Conservation (phyloP, 768 basidiomycete species). For the Calocybe indica region DNA sequence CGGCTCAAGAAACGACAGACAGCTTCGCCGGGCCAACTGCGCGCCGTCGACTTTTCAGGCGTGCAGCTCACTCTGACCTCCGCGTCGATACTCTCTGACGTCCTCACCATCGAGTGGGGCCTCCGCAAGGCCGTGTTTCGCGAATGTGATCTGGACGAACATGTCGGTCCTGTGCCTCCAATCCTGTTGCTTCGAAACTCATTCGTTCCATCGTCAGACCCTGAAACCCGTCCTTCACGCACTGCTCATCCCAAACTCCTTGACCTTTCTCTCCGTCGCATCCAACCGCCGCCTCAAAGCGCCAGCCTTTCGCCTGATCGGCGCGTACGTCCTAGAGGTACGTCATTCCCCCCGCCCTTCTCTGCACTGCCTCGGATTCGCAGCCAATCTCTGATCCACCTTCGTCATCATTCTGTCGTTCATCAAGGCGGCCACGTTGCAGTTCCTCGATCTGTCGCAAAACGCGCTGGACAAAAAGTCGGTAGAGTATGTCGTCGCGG, state of each 20-base stretch:
- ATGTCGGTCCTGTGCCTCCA: constrained; percentile 36
- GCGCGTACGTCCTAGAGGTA: constrained; percentile 75
- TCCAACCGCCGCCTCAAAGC: constrained; percentile 80
- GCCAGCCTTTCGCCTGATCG: constrained; percentile 71
- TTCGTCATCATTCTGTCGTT: neutral
- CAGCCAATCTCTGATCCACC: neutral
- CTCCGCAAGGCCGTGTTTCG: constrained; percentile 79
- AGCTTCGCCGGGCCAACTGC: constrained; percentile 49
- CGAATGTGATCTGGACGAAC: constrained; percentile 83
- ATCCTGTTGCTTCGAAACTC: neutral
- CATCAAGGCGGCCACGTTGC: constrained; percentile 61
- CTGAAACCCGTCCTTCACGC: constrained; percentile 90
- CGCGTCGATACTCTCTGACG: constrained; percentile 82
- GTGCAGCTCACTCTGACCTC: constrained; percentile 64
- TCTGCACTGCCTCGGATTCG: neutral
- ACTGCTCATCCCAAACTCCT: constrained; percentile 72
- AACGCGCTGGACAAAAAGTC: constrained; percentile 80
- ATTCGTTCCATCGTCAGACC: constrained; percentile 34
- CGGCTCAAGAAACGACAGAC: constrained; percentile 26
- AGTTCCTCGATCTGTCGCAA: constrained; percentile 88
- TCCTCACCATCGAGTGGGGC: constrained; percentile 92
- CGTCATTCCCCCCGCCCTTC: neutral
- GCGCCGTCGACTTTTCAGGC: constrained; percentile 75
- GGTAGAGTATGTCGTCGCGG: constrained; percentile 73
- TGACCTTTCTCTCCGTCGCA: constrained; percentile 81